Percentiles rank a stretch among this genome's conserved stretches.
Conservation (phyloP, 768 basidiomycete species). For the Tubosaeta brunneosetosa region DNA sequence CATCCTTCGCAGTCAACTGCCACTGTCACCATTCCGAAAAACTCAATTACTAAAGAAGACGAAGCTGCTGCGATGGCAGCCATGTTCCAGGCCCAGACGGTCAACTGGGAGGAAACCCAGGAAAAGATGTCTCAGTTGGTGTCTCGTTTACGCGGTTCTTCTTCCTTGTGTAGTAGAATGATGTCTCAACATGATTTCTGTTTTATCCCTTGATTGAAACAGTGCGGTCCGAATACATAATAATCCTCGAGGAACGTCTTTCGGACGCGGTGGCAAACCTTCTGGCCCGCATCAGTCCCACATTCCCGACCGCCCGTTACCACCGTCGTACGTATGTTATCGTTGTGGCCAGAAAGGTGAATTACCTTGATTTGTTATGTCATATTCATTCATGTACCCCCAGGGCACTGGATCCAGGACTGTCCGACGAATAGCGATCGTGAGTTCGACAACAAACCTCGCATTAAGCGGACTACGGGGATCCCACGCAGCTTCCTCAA, state of each 20-base stretch:
- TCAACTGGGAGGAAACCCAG: slow-evolving; percentile 98
- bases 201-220: slow-evolving; percentile 34
- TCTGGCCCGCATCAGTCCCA: slow-evolving; percentile 41
- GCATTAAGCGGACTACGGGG: slow-evolving; percentile 96
- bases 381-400: slow-evolving; percentile 2
- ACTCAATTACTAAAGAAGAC: slow-evolving; percentile 55
- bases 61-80: slow-evolving; percentile 97
- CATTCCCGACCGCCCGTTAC: slow-evolving; percentile 72
- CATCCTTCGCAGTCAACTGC: slow-evolving; percentile 35
- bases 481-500: slow-evolving; percentile 98
- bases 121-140: slow-evolving; percentile 99
- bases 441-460: slow-evolving; percentile 88
- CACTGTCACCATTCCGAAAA: slow-evolving; percentile 32
- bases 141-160: slow-evolving; percentile 51
- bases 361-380: slow-evolving; percentile 10
- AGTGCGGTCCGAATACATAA: slow-evolving; percentile 67
- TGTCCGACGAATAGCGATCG: slow-evolving; percentile 97
- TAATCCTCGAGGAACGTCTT: slow-evolving; percentile 62
- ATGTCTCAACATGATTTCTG: slow-evolving; percentile 60
- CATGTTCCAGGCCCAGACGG: slow-evolving; percentile 92
- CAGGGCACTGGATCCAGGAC: slow-evolving; percentile 99
- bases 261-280: slow-evolving; percentile 55
- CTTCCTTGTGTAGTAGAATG: slow-evolving; percentile 61
- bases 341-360: slow-evolving; percentile 96
- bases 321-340: slow-evolving; percentile 96